Percentiles rank a stretch among this genome's conserved stretches.
These are phyloP conservation scores for Galeopsis tetrahit DNA, from an alignment of 257 asterid species.

Conservation along the genomic window DNA sequence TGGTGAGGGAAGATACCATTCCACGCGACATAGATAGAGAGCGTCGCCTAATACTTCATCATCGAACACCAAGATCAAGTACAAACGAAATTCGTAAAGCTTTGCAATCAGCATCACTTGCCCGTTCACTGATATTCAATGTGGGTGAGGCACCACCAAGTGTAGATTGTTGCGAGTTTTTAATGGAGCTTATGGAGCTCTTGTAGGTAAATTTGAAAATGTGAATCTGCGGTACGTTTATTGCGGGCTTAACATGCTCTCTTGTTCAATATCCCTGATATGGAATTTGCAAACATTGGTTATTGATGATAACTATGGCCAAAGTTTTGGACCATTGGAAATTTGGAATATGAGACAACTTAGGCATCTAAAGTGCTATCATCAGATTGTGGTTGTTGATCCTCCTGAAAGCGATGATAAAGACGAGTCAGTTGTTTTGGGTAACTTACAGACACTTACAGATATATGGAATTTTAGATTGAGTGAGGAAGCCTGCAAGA, in stretches of 20 bases:
- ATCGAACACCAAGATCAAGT: too few species aligned
- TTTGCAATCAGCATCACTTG: too few species aligned
- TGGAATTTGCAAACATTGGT: conserved; percentile 12
- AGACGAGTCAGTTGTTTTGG: background rate
- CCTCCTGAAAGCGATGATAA: background rate
- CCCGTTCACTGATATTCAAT: too few species aligned
- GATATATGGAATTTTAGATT: background rate
- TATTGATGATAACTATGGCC: too few species aligned
- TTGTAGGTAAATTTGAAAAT: background rate
- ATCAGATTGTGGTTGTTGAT: background rate
- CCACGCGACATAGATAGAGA: background rate
- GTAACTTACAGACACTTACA: background rate
- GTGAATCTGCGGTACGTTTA: background rate
- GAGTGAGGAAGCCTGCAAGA: too few species aligned
- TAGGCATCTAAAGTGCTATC: background rate
- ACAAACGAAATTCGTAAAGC: too few species aligned
- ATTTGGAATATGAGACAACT: conserved; percentile 21
- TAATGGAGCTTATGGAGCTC: too few species aligned
- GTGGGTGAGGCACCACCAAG: background rate
- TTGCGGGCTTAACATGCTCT: background rate
- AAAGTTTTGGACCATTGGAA: conserved; percentile 3
- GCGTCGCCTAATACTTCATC: background rate
- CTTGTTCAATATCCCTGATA: background rate
- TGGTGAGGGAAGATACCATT: background rate
- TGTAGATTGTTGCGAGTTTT: background rate